Percentiles rank a stretch among this genome's conserved stretches.
Evolutionary conservation across 2,329 filamentous ascomycete genomes (phyloP).

Genomic region (Colletotrichum sojae): DNA sequence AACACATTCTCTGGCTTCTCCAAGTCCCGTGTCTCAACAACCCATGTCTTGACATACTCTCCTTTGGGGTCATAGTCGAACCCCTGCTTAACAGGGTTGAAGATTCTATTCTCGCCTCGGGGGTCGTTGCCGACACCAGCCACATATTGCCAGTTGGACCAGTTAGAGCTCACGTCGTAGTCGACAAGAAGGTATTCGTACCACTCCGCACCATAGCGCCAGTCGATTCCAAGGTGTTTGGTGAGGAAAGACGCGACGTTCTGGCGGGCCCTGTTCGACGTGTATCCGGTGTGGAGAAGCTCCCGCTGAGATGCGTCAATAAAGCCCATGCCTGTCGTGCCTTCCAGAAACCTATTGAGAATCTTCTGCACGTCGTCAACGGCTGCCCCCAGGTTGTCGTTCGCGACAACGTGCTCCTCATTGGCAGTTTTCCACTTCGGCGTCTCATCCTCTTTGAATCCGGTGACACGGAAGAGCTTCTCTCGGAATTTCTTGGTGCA

Average conservation of each 20-base stretch:
- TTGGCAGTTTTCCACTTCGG: slow-evolving; percentile 65
- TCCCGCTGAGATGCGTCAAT: slow-evolving; percentile 86
- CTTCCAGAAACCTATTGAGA: slow-evolving; percentile 73
- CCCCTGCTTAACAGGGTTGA: slow-evolving; percentile 87
- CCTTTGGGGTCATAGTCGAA: slow-evolving; percentile 82
- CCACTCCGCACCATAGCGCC: slow-evolving; percentile 86
- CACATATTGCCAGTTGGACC: slow-evolving; percentile 88
- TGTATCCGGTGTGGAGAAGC: slow-evolving; percentile 82
- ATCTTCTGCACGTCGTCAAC: slow-evolving; percentile 60
- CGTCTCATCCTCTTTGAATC: slow-evolving; percentile 68
- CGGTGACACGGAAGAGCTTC: slow-evolving; percentile 75
- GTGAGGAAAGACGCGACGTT: slow-evolving; percentile 83
- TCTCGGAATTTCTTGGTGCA: slow-evolving; percentile 78
- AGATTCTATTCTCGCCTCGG: slow-evolving; percentile 77
- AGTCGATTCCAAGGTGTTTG: slow-evolving; percentile 82
- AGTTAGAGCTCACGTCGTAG: slow-evolving; percentile 83
- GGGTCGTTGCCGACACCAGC: slow-evolving; percentile 86
- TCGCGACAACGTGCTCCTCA: slow-evolving; percentile 55
- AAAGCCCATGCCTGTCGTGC: slow-evolving; percentile 80
- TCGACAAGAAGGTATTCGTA: slow-evolving; percentile 83
- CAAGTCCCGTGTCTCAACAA: slow-evolving; percentile 74
- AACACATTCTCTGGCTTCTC: slow-evolving; percentile 72
- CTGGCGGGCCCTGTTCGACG: slow-evolving; percentile 81
- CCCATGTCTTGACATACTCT: slow-evolving; percentile 80
- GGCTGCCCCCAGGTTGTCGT: slow-evolving; percentile 41